Evolutionary conservation across 1,284 basidiomycete genomes (phyloP).

Genomic region (Phlebopus sp.): DNA sequence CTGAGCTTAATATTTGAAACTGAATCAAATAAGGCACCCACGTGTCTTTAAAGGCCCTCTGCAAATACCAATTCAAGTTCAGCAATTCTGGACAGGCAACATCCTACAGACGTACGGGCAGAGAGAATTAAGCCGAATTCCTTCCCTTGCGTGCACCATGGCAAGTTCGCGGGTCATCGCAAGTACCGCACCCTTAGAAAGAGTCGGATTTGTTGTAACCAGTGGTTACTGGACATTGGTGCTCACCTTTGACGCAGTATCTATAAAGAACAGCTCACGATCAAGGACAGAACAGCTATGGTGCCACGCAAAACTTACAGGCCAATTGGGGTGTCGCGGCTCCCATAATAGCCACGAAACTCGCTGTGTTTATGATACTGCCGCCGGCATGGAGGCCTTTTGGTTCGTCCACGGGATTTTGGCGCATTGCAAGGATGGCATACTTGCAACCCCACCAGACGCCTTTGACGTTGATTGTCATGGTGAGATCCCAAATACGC

Average conservation of each 20-base stretch:
- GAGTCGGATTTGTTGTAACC: conserved; percentile 8
- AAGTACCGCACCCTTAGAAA: conserved; percentile 80
- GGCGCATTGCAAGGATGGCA: conserved; percentile 92
- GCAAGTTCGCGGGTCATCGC: conserved; percentile 98
- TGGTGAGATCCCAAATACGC: conserved; percentile 92
- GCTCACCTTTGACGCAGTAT: conserved; percentile 79
- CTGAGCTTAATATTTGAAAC: neutral
- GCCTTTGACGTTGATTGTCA: conserved; percentile 95
- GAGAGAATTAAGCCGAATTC: conserved; percentile 91
- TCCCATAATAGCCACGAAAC: conserved; percentile 90
- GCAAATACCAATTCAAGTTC: conserved; percentile 11
- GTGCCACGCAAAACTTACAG: conserved; percentile 53
- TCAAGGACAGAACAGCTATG: neutral
- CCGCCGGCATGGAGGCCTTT: conserved; percentile 84
- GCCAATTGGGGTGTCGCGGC: conserved; percentile 96
- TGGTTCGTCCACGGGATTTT: conserved; percentile 79
- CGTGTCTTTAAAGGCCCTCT: conserved; percentile 92
- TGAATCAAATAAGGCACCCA: conserved; percentile 36
- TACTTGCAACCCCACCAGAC: conserved; percentile 99
- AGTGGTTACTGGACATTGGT: neutral
- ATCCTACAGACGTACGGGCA: conserved; percentile 72
- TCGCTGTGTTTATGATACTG: conserved; percentile 96
- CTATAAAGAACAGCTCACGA: conserved; percentile 36
- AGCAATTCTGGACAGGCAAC: conserved; percentile 3
- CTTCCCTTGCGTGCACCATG: conserved; percentile 95